Evolutionary conservation across 768 basidiomycete species (phyloP).

Genomic region (Rhodotorula paludigena): DNA sequence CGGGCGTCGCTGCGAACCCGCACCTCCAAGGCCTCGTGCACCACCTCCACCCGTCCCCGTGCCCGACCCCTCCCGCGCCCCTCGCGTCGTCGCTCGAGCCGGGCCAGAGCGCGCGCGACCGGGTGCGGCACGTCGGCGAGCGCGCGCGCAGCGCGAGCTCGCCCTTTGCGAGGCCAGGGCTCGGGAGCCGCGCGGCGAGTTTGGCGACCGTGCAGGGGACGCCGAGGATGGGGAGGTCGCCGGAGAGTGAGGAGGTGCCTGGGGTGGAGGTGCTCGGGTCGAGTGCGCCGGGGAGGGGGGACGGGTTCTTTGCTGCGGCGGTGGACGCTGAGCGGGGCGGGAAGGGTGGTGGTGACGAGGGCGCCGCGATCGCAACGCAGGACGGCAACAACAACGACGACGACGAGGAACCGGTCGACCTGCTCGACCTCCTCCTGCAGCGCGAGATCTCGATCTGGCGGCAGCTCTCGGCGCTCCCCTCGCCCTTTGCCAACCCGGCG

Average conservation of each 20-base stretch:
- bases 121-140: background rate
- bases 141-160: background rate
- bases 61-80: background rate
- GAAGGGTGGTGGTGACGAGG: too few relatives aligned
- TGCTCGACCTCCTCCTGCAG: conserved; percentile 13
- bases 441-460: conserved; percentile 5
- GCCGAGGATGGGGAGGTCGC: background rate
- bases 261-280: background rate
- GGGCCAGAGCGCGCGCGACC: background rate
- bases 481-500: background rate
- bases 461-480: background rate
- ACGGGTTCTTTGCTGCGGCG: too few relatives aligned
- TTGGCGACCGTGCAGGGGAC: background rate
- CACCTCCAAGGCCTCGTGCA: background rate
- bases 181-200: background rate
- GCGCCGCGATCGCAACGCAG: background rate
- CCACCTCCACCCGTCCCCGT: background rate
- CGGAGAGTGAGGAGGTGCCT: background rate
- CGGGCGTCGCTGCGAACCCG: too few relatives aligned
- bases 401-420: background rate
- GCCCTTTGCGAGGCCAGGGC: background rate
- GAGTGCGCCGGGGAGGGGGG: too few relatives aligned
- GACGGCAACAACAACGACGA: background rate
- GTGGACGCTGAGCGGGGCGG: too few relatives aligned
- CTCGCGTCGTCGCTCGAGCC: background rate